Evolutionary conservation across 2,329 filamentous ascomycete genomes (phyloP), one percentile per base, ranked within the genome.

Genomic region (Diatrype stigma): DNA sequence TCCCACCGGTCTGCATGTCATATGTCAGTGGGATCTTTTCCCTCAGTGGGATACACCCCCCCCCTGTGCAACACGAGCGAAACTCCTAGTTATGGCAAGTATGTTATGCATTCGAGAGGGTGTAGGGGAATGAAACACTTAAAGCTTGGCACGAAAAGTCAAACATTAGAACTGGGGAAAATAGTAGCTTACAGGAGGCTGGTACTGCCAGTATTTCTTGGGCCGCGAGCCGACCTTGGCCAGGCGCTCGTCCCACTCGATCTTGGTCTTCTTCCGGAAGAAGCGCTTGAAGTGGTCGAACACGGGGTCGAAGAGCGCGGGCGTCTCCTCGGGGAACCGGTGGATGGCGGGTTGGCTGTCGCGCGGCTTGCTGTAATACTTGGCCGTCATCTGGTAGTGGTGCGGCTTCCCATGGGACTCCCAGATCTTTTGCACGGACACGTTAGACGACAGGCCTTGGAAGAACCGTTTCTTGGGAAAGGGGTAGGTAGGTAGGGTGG

Each of bases 351-450:
- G 72, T 63, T 17, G 68, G 63, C 56, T 60, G 51, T 69, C 68
- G 6, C 67, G 65, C 6, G 67, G 72, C 49, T 68, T 71, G 48
- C 73, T 72, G 59, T 72, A 73, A 56, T 72, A 73, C 49, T 80
- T 80, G 45, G 75, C 76, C 7, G 79, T 79, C 44, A 82, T 80
- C 56, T 77, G 79, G 69, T 89, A 91, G 0, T 80, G 76, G 52
- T 71, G 73, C 0, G 85, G 85, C 14, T 70, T 68, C 11, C 76
- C 70, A 53, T 81, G 75, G 5, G 84, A 86, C 65, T 90, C 82
- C 70, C 83, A 89, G 47, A 92, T 74, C 85, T 90, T 11, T 11
- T 37, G 30, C 10, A 30, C 2, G 7, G 42, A 30, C 28, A 47
- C 37, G 37, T 34, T 5, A 40, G 8, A 22, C 11, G 26, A 14